Conservation (phyloP, 495 filamentous ascomycete genomes). For the Penicillium pulvis region DNA sequence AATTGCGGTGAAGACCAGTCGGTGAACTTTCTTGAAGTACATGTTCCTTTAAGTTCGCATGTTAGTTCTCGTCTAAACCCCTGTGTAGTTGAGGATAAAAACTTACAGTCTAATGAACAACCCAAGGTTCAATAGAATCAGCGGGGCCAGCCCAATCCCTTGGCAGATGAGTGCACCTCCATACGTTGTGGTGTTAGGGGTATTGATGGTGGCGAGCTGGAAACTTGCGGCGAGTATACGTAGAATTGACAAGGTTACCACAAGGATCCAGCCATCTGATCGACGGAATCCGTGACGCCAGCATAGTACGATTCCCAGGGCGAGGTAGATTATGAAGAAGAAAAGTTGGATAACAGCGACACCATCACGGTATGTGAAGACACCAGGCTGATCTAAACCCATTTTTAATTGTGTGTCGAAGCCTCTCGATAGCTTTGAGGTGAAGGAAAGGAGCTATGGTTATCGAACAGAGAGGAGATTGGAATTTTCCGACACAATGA, state of each 20-base stretch:
- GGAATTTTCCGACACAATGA: neutral
- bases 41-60: neutral
- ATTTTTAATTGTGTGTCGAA: neutral
- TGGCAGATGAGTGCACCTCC: slow-evolving; percentile 1
- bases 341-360: slow-evolving; percentile 1
- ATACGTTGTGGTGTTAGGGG: neutral
- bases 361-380: slow-evolving; percentile 1
- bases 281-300: neutral
- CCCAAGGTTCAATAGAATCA: neutral
- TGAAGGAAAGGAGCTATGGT: neutral
- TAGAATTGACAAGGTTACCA: neutral
- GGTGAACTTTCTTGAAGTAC: neutral
- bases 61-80: too few species aligned
- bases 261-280: slow-evolving; percentile 1
- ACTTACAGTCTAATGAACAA: neutral
- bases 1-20: neutral
- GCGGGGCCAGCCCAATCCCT: neutral
- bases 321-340: neutral
- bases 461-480: neutral
- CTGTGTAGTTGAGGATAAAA: too few species aligned
- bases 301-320: neutral
- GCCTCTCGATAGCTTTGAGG: neutral
- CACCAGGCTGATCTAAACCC: neutral
- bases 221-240: neutral
- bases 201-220: neutral